Evolutionary conservation across 1,284 basidiomycete genomes (phyloP).

Genomic region (Hymenochaete sp.): DNA sequence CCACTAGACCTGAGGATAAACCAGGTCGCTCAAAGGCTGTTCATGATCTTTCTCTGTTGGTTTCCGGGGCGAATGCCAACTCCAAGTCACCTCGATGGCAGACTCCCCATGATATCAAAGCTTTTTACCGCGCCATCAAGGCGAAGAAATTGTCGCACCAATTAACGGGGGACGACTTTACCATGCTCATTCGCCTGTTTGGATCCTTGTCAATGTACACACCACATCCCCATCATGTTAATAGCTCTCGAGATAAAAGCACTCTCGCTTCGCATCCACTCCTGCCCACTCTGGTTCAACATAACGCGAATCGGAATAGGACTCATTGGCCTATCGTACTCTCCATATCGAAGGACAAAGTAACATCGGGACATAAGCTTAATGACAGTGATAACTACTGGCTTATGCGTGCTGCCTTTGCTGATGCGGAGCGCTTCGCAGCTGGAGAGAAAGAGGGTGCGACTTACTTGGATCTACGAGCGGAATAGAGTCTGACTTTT

Average conservation of each 20-base stretch:
- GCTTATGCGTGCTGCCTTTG: constrained; percentile 32
- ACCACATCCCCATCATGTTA: not conserved
- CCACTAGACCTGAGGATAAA: too few species aligned
- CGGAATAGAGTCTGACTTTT: not conserved
- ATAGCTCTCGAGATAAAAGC: not conserved
- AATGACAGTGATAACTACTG: constrained; percentile 33
- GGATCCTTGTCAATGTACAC: constrained; percentile 36
- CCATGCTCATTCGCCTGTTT: constrained; percentile 34
- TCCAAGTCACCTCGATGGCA: constrained; percentile 21
- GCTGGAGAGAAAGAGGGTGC: not conserved
- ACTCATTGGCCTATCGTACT: constrained; percentile 31
- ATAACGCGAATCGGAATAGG: constrained; percentile 15
- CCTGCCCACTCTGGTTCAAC: constrained; percentile 20
- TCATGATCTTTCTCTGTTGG: constrained; percentile 22
- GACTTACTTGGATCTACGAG: too few species aligned
- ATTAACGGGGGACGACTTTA: constrained; percentile 28
- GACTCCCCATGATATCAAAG: constrained; percentile 28
- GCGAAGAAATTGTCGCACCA: constrained; percentile 23
- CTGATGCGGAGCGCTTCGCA: constrained; percentile 13
- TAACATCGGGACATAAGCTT: constrained; percentile 21
- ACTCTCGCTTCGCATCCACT: constrained; percentile 24
- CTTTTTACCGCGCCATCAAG: constrained; percentile 28
- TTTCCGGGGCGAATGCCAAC: constrained; percentile 24
- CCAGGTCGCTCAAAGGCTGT: constrained; percentile 19
- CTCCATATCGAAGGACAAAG: constrained; percentile 26